phyloP scores from a whole-genome alignment of 768 basidiomycete genomes.

The Lentinula guzmanii region DNA sequence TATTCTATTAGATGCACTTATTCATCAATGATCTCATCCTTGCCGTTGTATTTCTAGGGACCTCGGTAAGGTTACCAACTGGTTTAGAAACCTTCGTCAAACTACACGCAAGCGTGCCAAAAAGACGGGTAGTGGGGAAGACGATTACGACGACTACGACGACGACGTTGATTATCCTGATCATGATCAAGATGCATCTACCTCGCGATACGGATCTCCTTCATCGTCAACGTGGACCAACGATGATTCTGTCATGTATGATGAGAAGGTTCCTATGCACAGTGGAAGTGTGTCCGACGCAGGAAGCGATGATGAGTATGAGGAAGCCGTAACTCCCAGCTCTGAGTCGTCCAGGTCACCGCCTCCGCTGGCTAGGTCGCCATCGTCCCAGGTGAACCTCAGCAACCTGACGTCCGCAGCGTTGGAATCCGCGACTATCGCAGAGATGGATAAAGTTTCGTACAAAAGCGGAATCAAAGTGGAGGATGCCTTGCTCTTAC shows the following conservation, averaged over 20 bases:
- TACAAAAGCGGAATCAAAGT: slow-evolving; percentile 52
- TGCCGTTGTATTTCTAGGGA: slow-evolving; percentile 42
- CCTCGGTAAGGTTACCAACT: slow-evolving; percentile 80
- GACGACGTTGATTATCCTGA: slow-evolving; percentile 6
- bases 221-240: slow-evolving; percentile 41
- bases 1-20: slow-evolving; percentile 5
- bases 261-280: slow-evolving; percentile 36
- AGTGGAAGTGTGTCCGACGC: slow-evolving; percentile 30
- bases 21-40: slow-evolving; percentile 11
- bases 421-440: slow-evolving; percentile 34
- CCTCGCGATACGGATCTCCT: slow-evolving; percentile 50
- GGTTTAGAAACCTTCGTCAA: slow-evolving; percentile 83
- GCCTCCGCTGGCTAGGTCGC: slow-evolving; percentile 21
- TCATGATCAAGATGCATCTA: slow-evolving; percentile 10
- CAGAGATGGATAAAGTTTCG: slow-evolving; percentile 44
- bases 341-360: slow-evolving; percentile 37
- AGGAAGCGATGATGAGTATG: slow-evolving; percentile 65
- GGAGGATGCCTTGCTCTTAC: slow-evolving; percentile 69
- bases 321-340: slow-evolving; percentile 70
- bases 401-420: slow-evolving; percentile 27
- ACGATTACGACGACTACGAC: slow-evolving; percentile 38
- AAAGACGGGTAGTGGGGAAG: slow-evolving; percentile 35
- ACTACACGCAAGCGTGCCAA: slow-evolving; percentile 69
- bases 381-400: slow-evolving; percentile 21
- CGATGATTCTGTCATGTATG: slow-evolving; percentile 46